These are phyloP conservation scores for Lipomyces sp. DNA, from an alignment of 805 yeast species.

Conservation along the genomic window DNA sequence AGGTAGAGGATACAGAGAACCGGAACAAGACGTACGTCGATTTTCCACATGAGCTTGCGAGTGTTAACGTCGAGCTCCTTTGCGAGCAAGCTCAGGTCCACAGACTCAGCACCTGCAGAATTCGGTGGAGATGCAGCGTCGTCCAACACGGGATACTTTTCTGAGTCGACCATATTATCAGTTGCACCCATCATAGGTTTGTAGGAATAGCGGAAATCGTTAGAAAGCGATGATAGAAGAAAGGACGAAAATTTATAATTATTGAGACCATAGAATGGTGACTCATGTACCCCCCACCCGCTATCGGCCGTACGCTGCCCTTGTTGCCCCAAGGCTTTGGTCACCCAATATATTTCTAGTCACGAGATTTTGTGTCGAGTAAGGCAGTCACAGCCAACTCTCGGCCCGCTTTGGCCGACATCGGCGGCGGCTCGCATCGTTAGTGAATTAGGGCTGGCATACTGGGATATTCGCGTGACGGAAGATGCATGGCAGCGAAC, in stretches of 20 bases:
- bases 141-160: slow-evolving; percentile 13
- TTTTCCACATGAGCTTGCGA: slow-evolving; percentile 61
- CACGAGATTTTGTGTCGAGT: neutral
- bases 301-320: neutral
- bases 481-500: neutral
- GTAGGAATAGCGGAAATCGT: neutral
- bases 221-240: neutral
- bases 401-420: neutral
- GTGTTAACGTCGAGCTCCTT: slow-evolving; percentile 58
- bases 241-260: neutral
- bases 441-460: slow-evolving; percentile 3
- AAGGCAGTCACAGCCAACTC: neutral
- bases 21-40: slow-evolving; percentile 72
- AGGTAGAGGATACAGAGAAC: slow-evolving; percentile 77
- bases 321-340: neutral
- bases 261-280: neutral
- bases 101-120: neutral
- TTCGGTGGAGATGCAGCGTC: neutral
- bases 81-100: slow-evolving; percentile 47
- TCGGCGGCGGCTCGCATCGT: neutral
- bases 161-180: slow-evolving; percentile 1
- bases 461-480: neutral
- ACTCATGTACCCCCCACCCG: neutral
- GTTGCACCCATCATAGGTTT: slow-evolving; percentile 1
- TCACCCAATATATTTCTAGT: neutral